A percentile compares a stretch with the other conserved stretches of the same genome.
phyloP scores from a whole-genome alignment of 2,329 filamentous ascomycete species.

The Moelleriella libera region DNA sequence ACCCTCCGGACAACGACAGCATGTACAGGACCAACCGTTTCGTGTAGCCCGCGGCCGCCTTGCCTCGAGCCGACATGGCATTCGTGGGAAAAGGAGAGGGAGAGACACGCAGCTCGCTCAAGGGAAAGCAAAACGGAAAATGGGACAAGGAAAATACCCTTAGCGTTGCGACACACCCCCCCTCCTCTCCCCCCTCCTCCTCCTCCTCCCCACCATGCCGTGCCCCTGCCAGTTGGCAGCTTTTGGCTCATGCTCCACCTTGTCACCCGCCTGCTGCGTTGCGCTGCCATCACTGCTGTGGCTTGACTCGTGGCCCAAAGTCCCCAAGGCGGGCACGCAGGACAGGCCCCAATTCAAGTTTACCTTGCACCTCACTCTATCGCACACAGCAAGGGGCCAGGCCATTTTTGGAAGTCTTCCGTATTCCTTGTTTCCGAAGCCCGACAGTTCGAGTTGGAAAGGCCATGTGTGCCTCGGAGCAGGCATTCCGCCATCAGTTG shows the following conservation, averaged over 20 bases:
- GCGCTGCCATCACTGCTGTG: not conserved
- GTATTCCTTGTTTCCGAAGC: too few relatives aligned
- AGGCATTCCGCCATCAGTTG: not conserved
- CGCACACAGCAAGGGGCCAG: not conserved
- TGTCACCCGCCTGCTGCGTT: not conserved
- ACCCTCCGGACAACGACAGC: too few relatives aligned
- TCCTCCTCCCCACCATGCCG: not conserved
- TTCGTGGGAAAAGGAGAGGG: too few relatives aligned
- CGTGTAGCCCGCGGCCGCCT: not conserved
- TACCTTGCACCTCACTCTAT: not conserved
- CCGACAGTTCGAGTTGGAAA: too few relatives aligned
- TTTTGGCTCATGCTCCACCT: not conserved
- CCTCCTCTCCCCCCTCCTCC: not conserved
- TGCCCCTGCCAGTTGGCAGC: not conserved
- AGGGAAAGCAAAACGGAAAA: too few relatives aligned
- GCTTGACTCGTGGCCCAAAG: not conserved
- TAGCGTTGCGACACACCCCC: not conserved
- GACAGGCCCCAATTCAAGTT: not conserved
- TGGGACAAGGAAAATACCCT: not conserved
- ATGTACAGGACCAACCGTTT: not conserved
- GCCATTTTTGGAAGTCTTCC: too few relatives aligned
- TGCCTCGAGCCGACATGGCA: not conserved
- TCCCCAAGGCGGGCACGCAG: not conserved
- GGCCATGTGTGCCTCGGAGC: not conserved
- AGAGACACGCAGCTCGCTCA: not conserved